A percentile compares a stretch with the other conserved stretches of the same genome.
Conservation (phyloP, 2,329 filamentous ascomycete species). For the Stachybotrys chartarum region DNA sequence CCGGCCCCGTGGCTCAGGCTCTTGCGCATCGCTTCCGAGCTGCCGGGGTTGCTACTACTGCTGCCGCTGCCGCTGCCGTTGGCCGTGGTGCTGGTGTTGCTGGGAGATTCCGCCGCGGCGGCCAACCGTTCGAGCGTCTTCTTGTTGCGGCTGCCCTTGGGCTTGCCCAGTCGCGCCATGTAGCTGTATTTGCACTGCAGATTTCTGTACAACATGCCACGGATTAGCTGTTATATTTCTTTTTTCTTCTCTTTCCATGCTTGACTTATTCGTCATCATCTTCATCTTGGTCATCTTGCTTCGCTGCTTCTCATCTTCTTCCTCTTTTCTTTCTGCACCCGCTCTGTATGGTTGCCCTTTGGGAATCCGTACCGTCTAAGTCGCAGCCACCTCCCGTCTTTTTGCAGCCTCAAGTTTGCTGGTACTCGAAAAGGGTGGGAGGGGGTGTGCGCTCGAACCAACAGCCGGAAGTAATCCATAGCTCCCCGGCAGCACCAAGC, state of each 20-base stretch:
- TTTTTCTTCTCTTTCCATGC: not conserved
- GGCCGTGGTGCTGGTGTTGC: not conserved
- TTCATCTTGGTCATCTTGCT: not conserved
- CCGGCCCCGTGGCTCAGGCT: too few relatives aligned
- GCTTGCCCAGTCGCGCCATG: not conserved
- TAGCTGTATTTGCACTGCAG: constrained; percentile 1
- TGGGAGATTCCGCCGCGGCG: not conserved
- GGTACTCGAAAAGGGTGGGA: too few relatives aligned
- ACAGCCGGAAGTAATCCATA: too few relatives aligned
- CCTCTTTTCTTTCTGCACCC: not conserved
- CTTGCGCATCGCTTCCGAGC: too few relatives aligned
- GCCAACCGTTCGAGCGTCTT: not conserved
- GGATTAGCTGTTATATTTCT: not conserved
- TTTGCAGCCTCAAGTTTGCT: too few relatives aligned
- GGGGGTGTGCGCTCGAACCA: too few relatives aligned
- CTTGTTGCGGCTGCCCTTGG: constrained; percentile 1
- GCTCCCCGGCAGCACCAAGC: too few relatives aligned
- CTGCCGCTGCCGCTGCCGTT: not conserved
- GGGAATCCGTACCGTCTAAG: not conserved
- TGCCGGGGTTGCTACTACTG: too few relatives aligned
- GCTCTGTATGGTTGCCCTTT: not conserved
- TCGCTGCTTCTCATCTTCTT: not conserved
- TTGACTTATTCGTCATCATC: not conserved
- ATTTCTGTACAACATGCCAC: not conserved
- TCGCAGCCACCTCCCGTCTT: too few relatives aligned